These are phyloP conservation scores for Lodderomyces orthopsilosis DNA, from an alignment of 1,139 yeast species.

Conservation along the genomic window DNA sequence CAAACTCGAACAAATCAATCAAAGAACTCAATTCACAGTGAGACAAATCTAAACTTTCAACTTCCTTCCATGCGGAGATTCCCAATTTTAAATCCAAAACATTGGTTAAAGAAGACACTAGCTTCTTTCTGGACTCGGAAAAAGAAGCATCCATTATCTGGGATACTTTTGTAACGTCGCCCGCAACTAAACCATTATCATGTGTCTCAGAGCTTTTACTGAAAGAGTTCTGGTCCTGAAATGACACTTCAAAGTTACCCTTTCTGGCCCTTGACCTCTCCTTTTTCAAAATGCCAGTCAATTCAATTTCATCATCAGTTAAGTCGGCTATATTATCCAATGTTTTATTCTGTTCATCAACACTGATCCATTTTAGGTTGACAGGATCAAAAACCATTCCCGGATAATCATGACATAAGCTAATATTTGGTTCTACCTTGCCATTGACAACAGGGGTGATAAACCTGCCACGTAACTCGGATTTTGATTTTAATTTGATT, in stretches of 20 bases:
- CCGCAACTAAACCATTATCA: conserved; percentile 2
- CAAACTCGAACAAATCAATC: conserved; percentile 42
- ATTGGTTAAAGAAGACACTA: conserved; percentile 51
- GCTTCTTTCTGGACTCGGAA: conserved; percentile 42
- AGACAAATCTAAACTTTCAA: conserved; percentile 36
- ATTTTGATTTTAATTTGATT: conserved; percentile 40
- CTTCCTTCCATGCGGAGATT: conserved; percentile 41
- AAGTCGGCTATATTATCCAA: conserved; percentile 48
- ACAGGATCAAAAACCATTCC: conserved; percentile 40
- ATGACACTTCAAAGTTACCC: conserved; percentile 39
- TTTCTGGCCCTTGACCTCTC: conserved; percentile 12
- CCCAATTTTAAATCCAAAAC: conserved; percentile 28
- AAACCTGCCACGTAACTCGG: conserved; percentile 16
- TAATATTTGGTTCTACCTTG: conserved; percentile 31
- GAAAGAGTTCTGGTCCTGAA: conserved; percentile 26
- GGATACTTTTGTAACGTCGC: conserved; percentile 41
- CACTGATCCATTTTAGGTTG: conserved; percentile 37
- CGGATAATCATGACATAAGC: conserved; percentile 37
- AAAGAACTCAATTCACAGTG: conserved; percentile 34
- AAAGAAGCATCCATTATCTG: conserved; percentile 49
- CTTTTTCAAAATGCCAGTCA: conserved; percentile 16
- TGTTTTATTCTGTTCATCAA: conserved; percentile 31
- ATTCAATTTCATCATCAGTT: conserved; percentile 16
- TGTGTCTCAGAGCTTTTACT: not conserved
- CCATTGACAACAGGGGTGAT: conserved; percentile 22